Base-by-base conservation (phyloP, 2,329 filamentous ascomycete species). In the Chrysoporthe cubensis region DNA sequence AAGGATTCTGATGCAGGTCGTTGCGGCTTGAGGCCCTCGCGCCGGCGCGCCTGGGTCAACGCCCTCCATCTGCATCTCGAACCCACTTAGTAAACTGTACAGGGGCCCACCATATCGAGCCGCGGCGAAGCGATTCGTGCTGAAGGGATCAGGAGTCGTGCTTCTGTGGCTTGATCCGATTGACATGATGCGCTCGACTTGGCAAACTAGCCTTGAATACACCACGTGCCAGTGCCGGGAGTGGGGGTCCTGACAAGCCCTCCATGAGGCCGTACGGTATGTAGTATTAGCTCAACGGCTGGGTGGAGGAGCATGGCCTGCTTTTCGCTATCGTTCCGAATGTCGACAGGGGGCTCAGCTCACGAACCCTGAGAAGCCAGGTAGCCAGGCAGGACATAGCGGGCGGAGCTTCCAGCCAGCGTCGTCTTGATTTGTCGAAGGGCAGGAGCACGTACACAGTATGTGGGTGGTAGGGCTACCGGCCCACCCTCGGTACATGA, bases 331-430 rank as follows among this genome's bases (percentile, higher is more conserved):
- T 6, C 54, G 26, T 32, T 40, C 32, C 21, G 21, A 54, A 54
- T 4, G 4, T 34, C 32, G 34, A 37, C 34, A 57, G 34, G 54
- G 32, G 54, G 54, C 52, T 40, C 54, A 40, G 54, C 34, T 34
- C 54, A 18, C 5, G 16, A 40, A 57, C 8, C 54, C 34, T 57
- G 54, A 18, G 44, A 57, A 18, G 54, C 16, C 14, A 40, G 54
- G 32, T 40, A 57, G 54, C 54, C 54, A 57, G 54, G 54, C 54
- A 57, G 5, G 57, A 44, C 57, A 60, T 14, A 60, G 57, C 57
- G 57, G 57, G 57, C 57, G 40, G 18, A 44, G 40, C 57, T 60
- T 60, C 37, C 57, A 60, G 57, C 57, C 57, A 60, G 57, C 40
- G 6, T 42, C n/a, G 40, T 16, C 37, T 26, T 44, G 57, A 32